Evolutionary conservation across 208 protist species (phyloP), one percentile per base, ranked within the genome.

Genomic region (Wallacemonas sp.): DNA sequence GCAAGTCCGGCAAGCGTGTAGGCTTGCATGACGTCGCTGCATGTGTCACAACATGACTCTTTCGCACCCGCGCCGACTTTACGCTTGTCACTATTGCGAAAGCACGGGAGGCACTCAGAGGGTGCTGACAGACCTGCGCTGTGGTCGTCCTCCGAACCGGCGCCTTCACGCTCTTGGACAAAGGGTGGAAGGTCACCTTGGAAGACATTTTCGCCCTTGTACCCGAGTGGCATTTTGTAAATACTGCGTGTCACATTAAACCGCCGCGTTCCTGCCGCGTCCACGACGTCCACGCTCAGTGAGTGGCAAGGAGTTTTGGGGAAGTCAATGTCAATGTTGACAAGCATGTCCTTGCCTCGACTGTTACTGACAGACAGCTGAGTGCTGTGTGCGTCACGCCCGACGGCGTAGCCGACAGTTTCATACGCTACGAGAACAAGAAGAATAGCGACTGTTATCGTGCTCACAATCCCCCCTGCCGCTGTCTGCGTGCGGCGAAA

Each of bases 261-360:
- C 12, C 66, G 70, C n/a, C 45, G 59, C 26, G 68, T 73, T 12
- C 79, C 88, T 24, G 69, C 76, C 6, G 71, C 76, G 62, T 96
- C 91, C 22, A 91, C 53, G 10, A 87, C 61, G 64, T 92, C 85
- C 3, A 96, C 41, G 33, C 72, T 90, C n/a, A 94, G 62, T 17
- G 74, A 68, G 59, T 93, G 59, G 55, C 91, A 96, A 1, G 42
- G 46, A 5, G 89, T 66, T 19, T 48, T 53, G 0, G 86, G 86
- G 52, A 96, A 94, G 24, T 73, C 73, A 19, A 96, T 79, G 46
- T 96, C 85, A 19, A 96, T 71, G 52, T 96, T 76, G 10, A 96
- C 71, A 1, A 53, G 45, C 63, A 94, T 79, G 48, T 86, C 67
- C 13, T 76, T 71, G 15, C 68, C 59, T 38, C 68, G 33, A 19